These are phyloP conservation scores for Lentinula sp. DNA, from an alignment of 768 basidiomycete genomes.

Conservation along the genomic window DNA sequence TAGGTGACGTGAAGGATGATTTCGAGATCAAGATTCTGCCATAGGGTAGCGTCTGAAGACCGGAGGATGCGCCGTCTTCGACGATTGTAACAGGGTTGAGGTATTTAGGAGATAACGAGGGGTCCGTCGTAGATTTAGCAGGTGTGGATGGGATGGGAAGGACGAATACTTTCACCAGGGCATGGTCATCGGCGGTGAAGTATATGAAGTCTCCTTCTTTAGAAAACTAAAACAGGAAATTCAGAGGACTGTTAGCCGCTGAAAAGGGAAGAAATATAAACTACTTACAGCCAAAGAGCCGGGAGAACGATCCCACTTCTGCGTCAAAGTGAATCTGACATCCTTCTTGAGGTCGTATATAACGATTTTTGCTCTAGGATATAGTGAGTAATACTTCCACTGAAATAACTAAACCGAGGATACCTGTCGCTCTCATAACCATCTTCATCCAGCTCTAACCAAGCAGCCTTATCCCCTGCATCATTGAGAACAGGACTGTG, in stretches of 20 bases:
- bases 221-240: conserved; percentile 52
- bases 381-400: not conserved
- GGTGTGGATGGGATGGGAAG: conserved; percentile 65
- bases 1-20: conserved; percentile 73
- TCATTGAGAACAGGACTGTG: conserved; percentile 65
- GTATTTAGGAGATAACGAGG: conserved; percentile 40
- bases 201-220: conserved; percentile 64
- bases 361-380: conserved; percentile 62
- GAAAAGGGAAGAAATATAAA: not conserved
- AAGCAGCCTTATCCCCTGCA: conserved; percentile 69
- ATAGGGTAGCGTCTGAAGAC: conserved; percentile 52
- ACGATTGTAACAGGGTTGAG: conserved; percentile 56
- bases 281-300: conserved; percentile 48
- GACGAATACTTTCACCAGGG: conserved; percentile 67
- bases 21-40: conserved; percentile 66
- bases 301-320: conserved; percentile 83
- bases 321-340: conserved; percentile 69
- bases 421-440: conserved; percentile 87
- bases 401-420: conserved; percentile 1
- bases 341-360: conserved; percentile 67
- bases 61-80: conserved; percentile 47
- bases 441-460: conserved; percentile 83
- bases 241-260: not conserved
- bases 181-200: conserved; percentile 73
- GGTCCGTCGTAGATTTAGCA: conserved; percentile 43